Conservation (phyloP, 495 filamentous ascomycete genomes). For the Neurospora sp. region DNA sequence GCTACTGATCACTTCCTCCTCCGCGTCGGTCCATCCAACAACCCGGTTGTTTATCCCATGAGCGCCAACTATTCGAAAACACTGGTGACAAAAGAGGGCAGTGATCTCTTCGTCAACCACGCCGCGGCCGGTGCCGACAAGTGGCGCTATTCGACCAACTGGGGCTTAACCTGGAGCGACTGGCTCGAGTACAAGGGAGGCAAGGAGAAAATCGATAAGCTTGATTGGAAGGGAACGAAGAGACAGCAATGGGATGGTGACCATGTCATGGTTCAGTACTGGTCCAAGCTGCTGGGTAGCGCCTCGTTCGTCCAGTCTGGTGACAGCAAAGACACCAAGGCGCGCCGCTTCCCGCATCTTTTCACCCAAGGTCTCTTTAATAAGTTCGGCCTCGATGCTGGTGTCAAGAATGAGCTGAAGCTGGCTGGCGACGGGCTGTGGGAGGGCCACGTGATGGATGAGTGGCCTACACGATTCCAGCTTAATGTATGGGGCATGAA, state of each 20-base stretch:
- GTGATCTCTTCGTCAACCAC: slow-evolving; percentile 42
- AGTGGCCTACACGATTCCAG: slow-evolving; percentile 52
- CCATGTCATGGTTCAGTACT: slow-evolving; percentile 60
- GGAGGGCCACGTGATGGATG: slow-evolving; percentile 50
- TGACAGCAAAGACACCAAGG: slow-evolving; percentile 33
- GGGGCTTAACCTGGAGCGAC: slow-evolving; percentile 48
- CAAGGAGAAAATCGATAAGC: slow-evolving; percentile 39
- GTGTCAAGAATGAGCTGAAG: slow-evolving; percentile 42
- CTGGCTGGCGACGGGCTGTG: slow-evolving; percentile 45
- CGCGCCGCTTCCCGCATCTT: slow-evolving; percentile 56
- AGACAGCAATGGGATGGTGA: slow-evolving; percentile 53
- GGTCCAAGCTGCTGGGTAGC: slow-evolving; percentile 49
- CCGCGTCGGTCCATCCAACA: slow-evolving; percentile 36
- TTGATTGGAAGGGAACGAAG: slow-evolving; percentile 52
- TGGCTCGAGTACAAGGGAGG: slow-evolving; percentile 51
- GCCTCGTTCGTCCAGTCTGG: slow-evolving; percentile 52
- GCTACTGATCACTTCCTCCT: slow-evolving; percentile 41
- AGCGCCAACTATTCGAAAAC: slow-evolving; percentile 48
- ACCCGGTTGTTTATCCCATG: slow-evolving; percentile 48
- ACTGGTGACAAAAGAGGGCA: slow-evolving; percentile 31
- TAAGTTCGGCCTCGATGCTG: slow-evolving; percentile 54
- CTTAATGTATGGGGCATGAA: slow-evolving; percentile 59
- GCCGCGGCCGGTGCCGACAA: slow-evolving; percentile 53
- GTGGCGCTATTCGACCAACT: slow-evolving; percentile 54
- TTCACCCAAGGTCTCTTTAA: slow-evolving; percentile 58